Evolutionary conservation across 1,284 basidiomycete genomes (phyloP), one percentile per base, ranked within the genome.

Genomic region (Cutaneotrichosporon mucoides): DNA sequence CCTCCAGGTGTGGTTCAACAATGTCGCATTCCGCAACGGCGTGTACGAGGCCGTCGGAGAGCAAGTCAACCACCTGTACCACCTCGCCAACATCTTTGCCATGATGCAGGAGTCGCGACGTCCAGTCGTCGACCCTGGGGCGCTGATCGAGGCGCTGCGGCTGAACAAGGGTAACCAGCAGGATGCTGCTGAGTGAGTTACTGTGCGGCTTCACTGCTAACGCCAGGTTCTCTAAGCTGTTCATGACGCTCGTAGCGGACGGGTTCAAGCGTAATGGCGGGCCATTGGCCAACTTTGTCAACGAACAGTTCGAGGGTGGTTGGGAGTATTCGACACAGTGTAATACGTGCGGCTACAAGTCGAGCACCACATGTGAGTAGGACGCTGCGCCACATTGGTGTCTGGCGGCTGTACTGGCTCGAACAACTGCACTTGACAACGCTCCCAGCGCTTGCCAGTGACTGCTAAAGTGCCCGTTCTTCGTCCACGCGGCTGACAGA

Each of bases 181-280:
- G 78, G 92, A 96, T 79, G 92, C 92, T 37, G 90, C 92, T 75
- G 92, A 96, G 90, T 93, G 68, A 61, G 84, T 79, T 38, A 50
- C 44, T 45, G 16, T 24, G 24, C 24, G 24, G 24, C 24, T 24
- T 24, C 24, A 24, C 24, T 12, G 11, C 41, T 53, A 12, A 37
- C 58, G 41, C 3, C 68, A 94, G 92, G 70, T 96, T 96, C 73
- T 91, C 90, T 0, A 95, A 96, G 69, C 82, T 96, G 13, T 95
- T 96, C 78, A 88, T 95, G 84, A 86, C 86, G 5, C 86, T 92
- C 69, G 82, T 96, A 34, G 88, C 89, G 61, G 81, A 81, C 15
- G 90, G 94, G 76, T 94, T 95, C 74, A 84, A 85, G 76, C 89
- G 88, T 68, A 87, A 92, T 70, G 48, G 66, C 65, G 51, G 77